These are phyloP conservation scores for Penicillium parvum DNA, from an alignment of 495 filamentous ascomycete genomes.

Conservation along the genomic window DNA sequence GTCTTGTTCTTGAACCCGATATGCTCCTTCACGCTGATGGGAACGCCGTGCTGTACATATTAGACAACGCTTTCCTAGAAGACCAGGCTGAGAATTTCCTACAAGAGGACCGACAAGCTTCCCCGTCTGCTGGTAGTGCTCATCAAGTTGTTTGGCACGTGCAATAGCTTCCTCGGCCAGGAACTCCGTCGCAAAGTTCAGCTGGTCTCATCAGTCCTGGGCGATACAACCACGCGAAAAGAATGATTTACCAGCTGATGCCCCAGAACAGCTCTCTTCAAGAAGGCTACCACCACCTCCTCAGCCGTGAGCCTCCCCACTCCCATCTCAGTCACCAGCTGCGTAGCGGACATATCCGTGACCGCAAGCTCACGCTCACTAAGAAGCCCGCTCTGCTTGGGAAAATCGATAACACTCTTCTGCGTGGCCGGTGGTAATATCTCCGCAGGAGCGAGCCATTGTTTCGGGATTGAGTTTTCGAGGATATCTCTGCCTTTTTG, in stretches of 20 bases:
- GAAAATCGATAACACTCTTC: conserved; percentile 40
- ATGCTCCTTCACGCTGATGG: conserved; percentile 63
- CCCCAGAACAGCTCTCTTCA: conserved; percentile 56
- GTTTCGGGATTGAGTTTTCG: conserved; percentile 32
- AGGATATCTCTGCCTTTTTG: conserved; percentile 34
- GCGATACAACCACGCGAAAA: not conserved
- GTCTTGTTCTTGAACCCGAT: conserved; percentile 51
- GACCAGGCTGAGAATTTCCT: not conserved
- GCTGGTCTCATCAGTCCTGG: conserved; percentile 14
- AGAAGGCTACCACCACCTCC: conserved; percentile 57
- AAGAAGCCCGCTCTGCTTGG: conserved; percentile 45
- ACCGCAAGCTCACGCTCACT: conserved; percentile 52
- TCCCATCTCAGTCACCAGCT: conserved; percentile 47
- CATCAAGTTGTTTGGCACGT: conserved; percentile 57
- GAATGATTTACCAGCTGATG: conserved; percentile 48
- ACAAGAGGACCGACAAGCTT: conserved; percentile 39
- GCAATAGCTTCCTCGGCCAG: conserved; percentile 58
- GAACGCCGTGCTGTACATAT: conserved; percentile 56
- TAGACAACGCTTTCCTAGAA: not conserved
- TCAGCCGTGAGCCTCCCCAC: conserved; percentile 46
- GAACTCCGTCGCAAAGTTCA: conserved; percentile 65
- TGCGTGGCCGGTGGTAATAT: conserved; percentile 26
- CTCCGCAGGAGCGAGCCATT: conserved; percentile 34
- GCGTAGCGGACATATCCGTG: conserved; percentile 53
- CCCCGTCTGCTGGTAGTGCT: conserved; percentile 35